Evolutionary conservation across 352 stramenopile species (phyloP), one percentile per base, ranked within the genome.

Genomic region (Globisporangium ultimum): DNA sequence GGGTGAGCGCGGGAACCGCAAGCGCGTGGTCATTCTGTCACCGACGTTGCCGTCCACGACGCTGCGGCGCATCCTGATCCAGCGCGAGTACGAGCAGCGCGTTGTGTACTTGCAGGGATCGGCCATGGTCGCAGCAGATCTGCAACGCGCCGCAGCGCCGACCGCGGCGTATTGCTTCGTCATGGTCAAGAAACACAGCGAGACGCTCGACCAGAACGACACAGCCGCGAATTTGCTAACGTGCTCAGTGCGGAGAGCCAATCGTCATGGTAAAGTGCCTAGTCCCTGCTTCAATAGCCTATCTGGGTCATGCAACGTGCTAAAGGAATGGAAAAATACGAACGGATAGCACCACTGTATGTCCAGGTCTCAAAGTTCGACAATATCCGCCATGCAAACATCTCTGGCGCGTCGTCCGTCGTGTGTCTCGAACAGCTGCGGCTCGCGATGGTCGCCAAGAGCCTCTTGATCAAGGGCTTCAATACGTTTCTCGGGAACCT

Each of bases 401-500:
- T 89, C 43, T 89, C 84, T 7, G 76, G 81, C 14, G 82, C 80
- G 0, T 81, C 78, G 34, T 70, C 81, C 48, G 77, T 93, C 20
- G 67, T 93, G 15, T 95, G 87, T 48, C 59, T 93, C 17, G 78
- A 95, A 46, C 76, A 93, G 49, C 58, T 95, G 3, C 81, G 84
- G 34, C 61, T 93, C 13, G 75, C 78, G 1, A 74, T 95, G 40
- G 76, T 92, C 11, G 86, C 74, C 0, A 93, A 92, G 47, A 86
- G 76, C 42, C 58, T 88, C 34, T 84, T 85, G 70, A 89, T 92
- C 24, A 71, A 65, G 41, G 86, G 86, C 0, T 32, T 93, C 0
- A 88, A 84, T 15, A 76, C 86, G 0, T 87, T 93, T n/a, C 51
- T 95, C 14, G 74, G 80, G 14, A 95, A 93, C 43, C 66, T 93